phyloP scores from a whole-genome alignment of 2,329 filamentous ascomycete species.

The Sporothrix sp. region DNA sequence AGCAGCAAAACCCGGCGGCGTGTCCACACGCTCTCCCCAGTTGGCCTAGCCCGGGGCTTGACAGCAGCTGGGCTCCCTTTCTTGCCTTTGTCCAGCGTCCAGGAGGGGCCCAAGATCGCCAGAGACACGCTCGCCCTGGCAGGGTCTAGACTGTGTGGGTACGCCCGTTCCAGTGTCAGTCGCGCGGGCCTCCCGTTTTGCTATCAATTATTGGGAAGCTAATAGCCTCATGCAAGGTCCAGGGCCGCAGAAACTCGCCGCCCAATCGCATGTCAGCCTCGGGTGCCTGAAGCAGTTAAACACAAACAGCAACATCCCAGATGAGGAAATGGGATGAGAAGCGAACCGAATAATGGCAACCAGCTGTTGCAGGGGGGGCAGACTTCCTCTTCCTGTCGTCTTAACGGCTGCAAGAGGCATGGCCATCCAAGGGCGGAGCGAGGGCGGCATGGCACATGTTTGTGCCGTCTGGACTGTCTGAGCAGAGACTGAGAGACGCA shows the following conservation, averaged over 20 bases:
- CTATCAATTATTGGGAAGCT: not conserved
- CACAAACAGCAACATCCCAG: not conserved
- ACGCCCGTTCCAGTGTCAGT: not conserved
- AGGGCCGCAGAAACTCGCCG: not conserved
- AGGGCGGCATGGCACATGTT: not conserved
- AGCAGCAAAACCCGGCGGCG: too few species aligned
- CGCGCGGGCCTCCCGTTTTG: conserved; percentile 1
- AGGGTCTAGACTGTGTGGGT: conserved; percentile 3
- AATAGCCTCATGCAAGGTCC: not conserved
- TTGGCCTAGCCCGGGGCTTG: not conserved
- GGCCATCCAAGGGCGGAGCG: too few species aligned
- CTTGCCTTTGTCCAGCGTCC: not conserved
- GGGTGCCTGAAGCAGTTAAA: conserved; percentile 2
- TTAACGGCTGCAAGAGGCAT: too few species aligned
- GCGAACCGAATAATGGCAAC: not conserved
- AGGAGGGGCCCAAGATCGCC: too few species aligned
- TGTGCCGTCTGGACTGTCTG: conserved; percentile 3
- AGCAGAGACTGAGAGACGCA: not conserved
- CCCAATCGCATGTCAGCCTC: conserved; percentile 7
- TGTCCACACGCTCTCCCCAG: not conserved
- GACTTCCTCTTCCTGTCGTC: too few species aligned
- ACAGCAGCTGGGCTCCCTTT: not conserved
- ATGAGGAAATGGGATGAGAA: not conserved
- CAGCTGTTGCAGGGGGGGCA: not conserved
- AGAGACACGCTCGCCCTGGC: not conserved